Evolutionary conservation across 2,329 filamentous ascomycete genomes (phyloP), one percentile per base, ranked within the genome.

Genomic region (Didymella sp.): DNA sequence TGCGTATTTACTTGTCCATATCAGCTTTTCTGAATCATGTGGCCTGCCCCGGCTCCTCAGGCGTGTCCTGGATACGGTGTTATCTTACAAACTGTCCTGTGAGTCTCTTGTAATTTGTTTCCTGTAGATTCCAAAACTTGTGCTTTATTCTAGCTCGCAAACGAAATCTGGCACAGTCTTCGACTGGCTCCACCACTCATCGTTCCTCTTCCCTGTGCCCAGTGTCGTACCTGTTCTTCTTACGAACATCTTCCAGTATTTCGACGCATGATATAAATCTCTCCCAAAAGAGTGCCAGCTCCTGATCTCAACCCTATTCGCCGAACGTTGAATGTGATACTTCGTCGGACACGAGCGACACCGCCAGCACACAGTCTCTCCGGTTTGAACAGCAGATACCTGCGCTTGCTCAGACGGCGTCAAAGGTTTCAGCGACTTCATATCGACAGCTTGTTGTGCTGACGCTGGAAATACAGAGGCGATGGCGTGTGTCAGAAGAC

Each of bases 131-230:
- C n/a, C 30, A 33, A 33, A 12, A 5, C 12, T 9, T 31, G 3
- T 15, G 13, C n/a, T 6, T 17, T 11, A 38, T 38, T 13, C 8
- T 1, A 6, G 6, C 11, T 40, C 46, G 37, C 46, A 49, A 17
- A 31, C 19, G 8, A 41, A 49, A 3, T 41, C 37, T 11, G 46
- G 37, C 12, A 41, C 46, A 4, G 25, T 30, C 19, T 25, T 31
- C n/a, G 35, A 40, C 13, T 9, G 25, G n/a, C 49, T 52, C 49
- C 41, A 45, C 41, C 41, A 52, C 31, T 45, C 49, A 37, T 52
- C 49, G 6, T 40, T 52, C 25, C 49, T 44, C 31, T 40, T 40
- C 1, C 25, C 41, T 17, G 41, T 22, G 17, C 49, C 49, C n/a
- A 45, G 31, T 28, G 15, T 28, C n/a, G 41, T 38, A 3, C 49